Conservation (phyloP, 257 asterid genomes). For the Nicotiana knightiana region DNA sequence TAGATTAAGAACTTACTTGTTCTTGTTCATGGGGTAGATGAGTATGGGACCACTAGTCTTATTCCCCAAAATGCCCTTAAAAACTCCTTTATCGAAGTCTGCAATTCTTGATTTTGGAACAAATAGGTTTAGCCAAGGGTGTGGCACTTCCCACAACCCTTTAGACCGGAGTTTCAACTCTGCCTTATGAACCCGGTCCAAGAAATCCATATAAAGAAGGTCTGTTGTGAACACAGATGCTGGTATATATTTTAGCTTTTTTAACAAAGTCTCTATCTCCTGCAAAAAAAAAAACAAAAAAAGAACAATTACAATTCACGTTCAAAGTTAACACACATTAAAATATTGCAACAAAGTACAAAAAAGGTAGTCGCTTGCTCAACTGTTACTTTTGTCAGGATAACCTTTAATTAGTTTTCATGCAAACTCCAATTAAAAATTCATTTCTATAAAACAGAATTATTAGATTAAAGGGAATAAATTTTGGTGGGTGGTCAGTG, state of each 20-base stretch:
- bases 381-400: constrained; percentile 13
- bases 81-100: constrained; percentile 64
- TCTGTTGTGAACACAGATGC: constrained; percentile 59
- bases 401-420: background rate
- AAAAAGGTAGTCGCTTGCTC: background rate
- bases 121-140: constrained; percentile 82
- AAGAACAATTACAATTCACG: background rate
- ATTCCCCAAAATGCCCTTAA: constrained; percentile 67
- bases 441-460: background rate
- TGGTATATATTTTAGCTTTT: constrained; percentile 48
- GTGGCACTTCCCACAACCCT: constrained; percentile 84
- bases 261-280: constrained; percentile 50
- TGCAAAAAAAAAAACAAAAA: constrained; percentile 7
- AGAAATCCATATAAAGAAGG: constrained; percentile 57
- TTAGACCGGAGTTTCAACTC: constrained; percentile 65
- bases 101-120: constrained; percentile 67
- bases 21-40: constrained; percentile 75
- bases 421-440: constrained; percentile 5
- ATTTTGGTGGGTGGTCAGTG: constrained; percentile 15
- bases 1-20: constrained; percentile 42
- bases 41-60: constrained; percentile 77
- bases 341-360: constrained; percentile 11
- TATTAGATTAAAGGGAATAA: constrained; percentile 9
- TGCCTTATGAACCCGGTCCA: constrained; percentile 88
- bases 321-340: background rate